Evolutionary conservation across 345 rosid species (phyloP).

Genomic region (Turritis glabra): DNA sequence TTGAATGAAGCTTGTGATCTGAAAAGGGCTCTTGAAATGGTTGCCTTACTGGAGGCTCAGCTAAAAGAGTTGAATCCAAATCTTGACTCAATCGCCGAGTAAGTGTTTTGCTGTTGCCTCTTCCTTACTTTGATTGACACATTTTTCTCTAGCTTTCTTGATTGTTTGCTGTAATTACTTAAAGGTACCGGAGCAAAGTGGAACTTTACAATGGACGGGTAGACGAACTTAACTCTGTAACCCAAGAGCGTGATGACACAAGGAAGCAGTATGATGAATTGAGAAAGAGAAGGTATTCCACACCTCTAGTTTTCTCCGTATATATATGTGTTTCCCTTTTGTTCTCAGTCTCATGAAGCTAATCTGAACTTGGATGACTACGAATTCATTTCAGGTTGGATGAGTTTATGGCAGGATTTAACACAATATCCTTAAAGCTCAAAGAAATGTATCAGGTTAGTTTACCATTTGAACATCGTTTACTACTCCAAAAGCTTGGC

Average conservation of each 20-base stretch:
- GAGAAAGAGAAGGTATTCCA: slow-evolving; percentile 79
- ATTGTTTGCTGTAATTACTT: slow-evolving; percentile 17
- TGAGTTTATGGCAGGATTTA: slow-evolving; percentile 98
- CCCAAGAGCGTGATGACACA: slow-evolving; percentile 79
- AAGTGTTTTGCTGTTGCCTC: slow-evolving; percentile 29
- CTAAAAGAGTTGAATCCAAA: slow-evolving; percentile 94
- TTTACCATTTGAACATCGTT: not conserved
- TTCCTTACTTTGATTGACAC: not conserved
- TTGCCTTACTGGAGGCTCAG: slow-evolving; percentile 77
- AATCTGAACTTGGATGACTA: slow-evolving; percentile 27
- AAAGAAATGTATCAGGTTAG: slow-evolving; percentile 99
- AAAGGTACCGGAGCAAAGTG: slow-evolving; percentile 78
- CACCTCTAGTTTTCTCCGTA: slow-evolving; percentile 10
- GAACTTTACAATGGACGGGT: slow-evolving; percentile 74
- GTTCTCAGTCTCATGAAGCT: slow-evolving; percentile 22
- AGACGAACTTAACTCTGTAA: slow-evolving; percentile 71
- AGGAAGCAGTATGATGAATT: slow-evolving; percentile 84
- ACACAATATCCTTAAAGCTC: slow-evolving; percentile 84
- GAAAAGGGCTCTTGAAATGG: slow-evolving; percentile 77
- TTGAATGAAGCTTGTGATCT: slow-evolving; percentile 62
- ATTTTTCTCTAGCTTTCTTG: slow-evolving; percentile 9
- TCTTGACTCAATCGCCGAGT: slow-evolving; percentile 96
- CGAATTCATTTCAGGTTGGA: slow-evolving; percentile 67
- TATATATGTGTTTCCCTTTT: not conserved
- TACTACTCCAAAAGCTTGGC: slow-evolving; percentile 9